Evolutionary conservation across 2,329 filamentous ascomycete species (phyloP).

Genomic region (Thelonectria discophora): DNA sequence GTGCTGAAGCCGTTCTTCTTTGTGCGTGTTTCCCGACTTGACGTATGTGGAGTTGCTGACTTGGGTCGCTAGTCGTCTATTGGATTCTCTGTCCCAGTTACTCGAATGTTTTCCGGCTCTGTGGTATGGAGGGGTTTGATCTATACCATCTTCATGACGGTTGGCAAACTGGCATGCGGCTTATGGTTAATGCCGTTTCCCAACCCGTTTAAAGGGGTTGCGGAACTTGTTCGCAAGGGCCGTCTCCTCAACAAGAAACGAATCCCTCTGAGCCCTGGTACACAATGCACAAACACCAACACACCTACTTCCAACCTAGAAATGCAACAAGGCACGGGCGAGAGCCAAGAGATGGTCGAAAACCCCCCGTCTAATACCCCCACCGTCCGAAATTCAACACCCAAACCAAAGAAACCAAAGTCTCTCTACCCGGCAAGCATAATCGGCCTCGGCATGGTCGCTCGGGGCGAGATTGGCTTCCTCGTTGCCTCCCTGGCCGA

Average conservation of each 20-base stretch:
- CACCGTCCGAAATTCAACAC: conserved; percentile 12
- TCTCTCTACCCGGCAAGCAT: conserved; percentile 75
- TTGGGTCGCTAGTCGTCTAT: conserved; percentile 60
- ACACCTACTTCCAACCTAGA: neutral
- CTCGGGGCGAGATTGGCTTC: conserved; percentile 83
- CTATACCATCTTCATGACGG: conserved; percentile 75
- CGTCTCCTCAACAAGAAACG: neutral
- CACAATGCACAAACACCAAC: conserved; percentile 25
- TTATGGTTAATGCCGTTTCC: conserved; percentile 59
- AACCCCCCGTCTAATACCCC: neutral
- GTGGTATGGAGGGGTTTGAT: conserved; percentile 78
- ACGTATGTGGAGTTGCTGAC: neutral
- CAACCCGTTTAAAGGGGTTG: conserved; percentile 6
- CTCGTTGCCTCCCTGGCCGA: conserved; percentile 76
- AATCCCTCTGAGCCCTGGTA: conserved; percentile 13
- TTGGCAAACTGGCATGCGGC: conserved; percentile 69
- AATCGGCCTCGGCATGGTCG: conserved; percentile 74
- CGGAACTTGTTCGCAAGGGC: conserved; percentile 2
- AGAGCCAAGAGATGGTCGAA: neutral
- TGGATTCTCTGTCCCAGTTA: conserved; percentile 81
- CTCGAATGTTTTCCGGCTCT: conserved; percentile 68
- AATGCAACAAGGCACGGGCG: neutral
- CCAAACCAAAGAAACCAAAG: conserved; percentile 55
- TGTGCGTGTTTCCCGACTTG: conserved; percentile 50
- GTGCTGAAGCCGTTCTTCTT: conserved; percentile 79